Evolutionary conservation across 371 early-diverging fungal genomes (phyloP), one percentile per base, ranked within the genome.

Genomic region (Lichtheimia ramosa): DNA sequence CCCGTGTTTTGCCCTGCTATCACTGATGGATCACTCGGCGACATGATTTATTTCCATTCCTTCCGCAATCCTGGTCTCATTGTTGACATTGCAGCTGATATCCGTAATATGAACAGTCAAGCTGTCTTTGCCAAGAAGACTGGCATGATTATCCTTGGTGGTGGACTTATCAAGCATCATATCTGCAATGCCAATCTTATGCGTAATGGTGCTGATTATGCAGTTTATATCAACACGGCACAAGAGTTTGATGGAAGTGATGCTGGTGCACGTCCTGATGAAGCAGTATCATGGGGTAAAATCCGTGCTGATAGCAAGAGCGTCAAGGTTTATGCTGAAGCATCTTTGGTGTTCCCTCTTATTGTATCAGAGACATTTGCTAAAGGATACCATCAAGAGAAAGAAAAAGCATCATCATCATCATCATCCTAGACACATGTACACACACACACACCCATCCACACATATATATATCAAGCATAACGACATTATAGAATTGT

Each of bases 201-300:
- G 98, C 87, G 99, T 60, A 99, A 99, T 74, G 99, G 99, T 23
- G 94, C 99, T 5, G 99, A 99, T 69, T 98, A 89, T 71, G 95
- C 99, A 10, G 99, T 99, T 2, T 95, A 95, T 64, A 89, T 99
- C 74, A 99, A 99, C 71, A 99, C 99, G 0, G 99, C 92, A 1
- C 95, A 95, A 67, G 99, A 99, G 72, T 99, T 93, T 81, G 99
- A 99, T 79, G 99, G 99, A 46, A 93, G 94, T 71, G 99, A 99
- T 83, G 95, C 99, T 14, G 99, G 99, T 8, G 99, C 99, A 4
- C 84, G 92, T 39, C 95, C 99, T 3, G 99, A 99, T 59, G 99
- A 99, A 70, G 99, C 99, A 8, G 91, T 99, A 28, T 95, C 95
- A 16, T 99, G 99, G 99, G 99, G 99, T 41, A 99, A 99, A 79